Percentiles rank a stretch among this genome's conserved stretches.
Conservation (phyloP, 805 yeast genomes). For the Saccharomycopsis oosterbeekiorum region DNA sequence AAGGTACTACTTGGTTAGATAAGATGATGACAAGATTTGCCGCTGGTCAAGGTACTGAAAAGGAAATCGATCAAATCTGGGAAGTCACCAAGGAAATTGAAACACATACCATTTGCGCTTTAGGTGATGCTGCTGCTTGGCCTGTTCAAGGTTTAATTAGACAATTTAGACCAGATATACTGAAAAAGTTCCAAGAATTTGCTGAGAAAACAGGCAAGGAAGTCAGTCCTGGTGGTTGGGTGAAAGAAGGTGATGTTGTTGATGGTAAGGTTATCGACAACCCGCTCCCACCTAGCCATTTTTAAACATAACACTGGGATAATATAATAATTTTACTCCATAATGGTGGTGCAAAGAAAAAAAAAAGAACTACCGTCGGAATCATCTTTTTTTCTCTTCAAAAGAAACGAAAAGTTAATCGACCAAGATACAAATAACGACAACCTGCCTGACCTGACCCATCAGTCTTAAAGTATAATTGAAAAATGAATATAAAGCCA, state of each 20-base stretch:
- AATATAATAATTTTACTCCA: too few relatives aligned
- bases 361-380: too few relatives aligned
- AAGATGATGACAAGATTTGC: constrained; percentile 79
- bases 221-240: constrained; percentile 73
- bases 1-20: constrained; percentile 80
- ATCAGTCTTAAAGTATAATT: too few relatives aligned
- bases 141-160: constrained; percentile 84
- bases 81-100: constrained; percentile 82
- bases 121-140: constrained; percentile 93
- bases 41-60: constrained; percentile 68
- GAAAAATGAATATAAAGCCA: too few relatives aligned
- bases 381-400: too few relatives aligned
- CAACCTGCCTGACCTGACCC: too few relatives aligned
- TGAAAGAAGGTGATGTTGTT: constrained; percentile 21
- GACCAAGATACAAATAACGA: too few relatives aligned
- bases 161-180: constrained; percentile 75
- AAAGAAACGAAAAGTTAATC: too few relatives aligned
- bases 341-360: too few relatives aligned
- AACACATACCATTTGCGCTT: constrained; percentile 87
- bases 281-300: constrained; percentile 16
- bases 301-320: too few relatives aligned
- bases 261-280: constrained; percentile 18
- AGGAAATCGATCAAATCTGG: constrained; percentile 75
- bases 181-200: constrained; percentile 62
- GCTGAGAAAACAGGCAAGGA: constrained; percentile 36